These are phyloP conservation scores for Notholithocarpus densiflorus DNA, from an alignment of 306 rosid genomes.

Conservation along the genomic window DNA sequence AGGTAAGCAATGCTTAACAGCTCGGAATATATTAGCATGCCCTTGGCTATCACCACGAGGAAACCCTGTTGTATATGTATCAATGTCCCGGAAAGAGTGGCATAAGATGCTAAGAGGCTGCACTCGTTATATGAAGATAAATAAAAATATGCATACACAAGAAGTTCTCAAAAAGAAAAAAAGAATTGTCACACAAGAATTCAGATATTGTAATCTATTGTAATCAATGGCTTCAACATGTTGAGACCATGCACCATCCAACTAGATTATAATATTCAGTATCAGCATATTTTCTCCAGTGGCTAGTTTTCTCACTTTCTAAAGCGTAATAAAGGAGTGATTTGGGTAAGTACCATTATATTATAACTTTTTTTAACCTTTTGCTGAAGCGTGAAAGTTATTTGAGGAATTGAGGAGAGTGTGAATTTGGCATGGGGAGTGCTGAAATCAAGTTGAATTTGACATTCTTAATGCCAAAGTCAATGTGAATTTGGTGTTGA, in stretches of 20 bases:
- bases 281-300: neutral
- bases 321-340: constrained; percentile 10
- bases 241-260: neutral
- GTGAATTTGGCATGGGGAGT: too few relatives aligned
- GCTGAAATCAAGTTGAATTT: too few relatives aligned
- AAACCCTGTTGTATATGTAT: constrained; percentile 77
- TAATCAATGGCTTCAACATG: constrained; percentile 1
- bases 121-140: neutral
- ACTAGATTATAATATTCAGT: neutral
- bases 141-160: neutral
- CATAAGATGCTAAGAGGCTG: constrained; percentile 96
- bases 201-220: neutral
- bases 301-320: neutral
- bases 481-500: too few relatives aligned
- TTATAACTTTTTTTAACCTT: too few relatives aligned
- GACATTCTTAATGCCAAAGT: too few relatives aligned
- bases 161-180: constrained; percentile 7
- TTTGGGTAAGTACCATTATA: too few relatives aligned
- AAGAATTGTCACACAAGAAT: neutral
- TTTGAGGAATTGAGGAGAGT: too few relatives aligned
- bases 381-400: too few relatives aligned
- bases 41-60: constrained; percentile 93
- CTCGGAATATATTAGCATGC: constrained; percentile 70
- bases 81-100: constrained; percentile 89
- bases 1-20: constrained; percentile 83